Conservation (phyloP, 2,329 filamentous ascomycete genomes). For the Fusarium miscanthi region DNA sequence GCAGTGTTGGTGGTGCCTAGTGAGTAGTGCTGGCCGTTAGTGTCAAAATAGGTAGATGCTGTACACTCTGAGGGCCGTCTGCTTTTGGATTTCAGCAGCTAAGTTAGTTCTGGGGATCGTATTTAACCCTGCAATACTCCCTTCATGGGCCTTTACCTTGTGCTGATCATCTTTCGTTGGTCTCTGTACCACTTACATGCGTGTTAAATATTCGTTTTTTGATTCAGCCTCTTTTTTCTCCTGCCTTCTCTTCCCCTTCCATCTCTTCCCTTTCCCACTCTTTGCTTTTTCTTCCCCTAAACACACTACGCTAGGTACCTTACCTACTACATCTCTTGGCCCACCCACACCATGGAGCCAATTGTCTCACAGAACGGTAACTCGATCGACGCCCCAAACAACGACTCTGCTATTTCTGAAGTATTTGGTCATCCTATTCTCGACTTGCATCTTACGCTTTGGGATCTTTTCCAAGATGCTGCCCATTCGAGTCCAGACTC, state of each 20-base stretch:
- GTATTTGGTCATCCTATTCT: constrained; percentile 43
- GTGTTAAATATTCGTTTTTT: constrained; percentile 27
- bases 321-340: background rate
- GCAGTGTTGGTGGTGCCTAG: constrained; percentile 22
- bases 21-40: constrained; percentile 6
- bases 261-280: background rate
- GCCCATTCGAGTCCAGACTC: constrained; percentile 44
- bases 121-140: constrained; percentile 37
- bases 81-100: background rate
- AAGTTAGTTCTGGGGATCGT: constrained; percentile 6
- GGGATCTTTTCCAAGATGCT: constrained; percentile 49
- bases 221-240: constrained; percentile 34
- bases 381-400: constrained; percentile 1
- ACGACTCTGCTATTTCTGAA: constrained; percentile 39
- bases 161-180: background rate
- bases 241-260: background rate
- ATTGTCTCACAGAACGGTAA: constrained; percentile 14
- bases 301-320: background rate
- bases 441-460: constrained; percentile 47
- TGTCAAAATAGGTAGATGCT: constrained; percentile 27
- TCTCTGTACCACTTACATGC: constrained; percentile 31
- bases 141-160: background rate
- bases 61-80: constrained; percentile 13
- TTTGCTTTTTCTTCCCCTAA: background rate
- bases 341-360: constrained; percentile 21